Base-by-base conservation (phyloP, 495 filamentous ascomycete species). In the Alectoria sarmentosa region DNA sequence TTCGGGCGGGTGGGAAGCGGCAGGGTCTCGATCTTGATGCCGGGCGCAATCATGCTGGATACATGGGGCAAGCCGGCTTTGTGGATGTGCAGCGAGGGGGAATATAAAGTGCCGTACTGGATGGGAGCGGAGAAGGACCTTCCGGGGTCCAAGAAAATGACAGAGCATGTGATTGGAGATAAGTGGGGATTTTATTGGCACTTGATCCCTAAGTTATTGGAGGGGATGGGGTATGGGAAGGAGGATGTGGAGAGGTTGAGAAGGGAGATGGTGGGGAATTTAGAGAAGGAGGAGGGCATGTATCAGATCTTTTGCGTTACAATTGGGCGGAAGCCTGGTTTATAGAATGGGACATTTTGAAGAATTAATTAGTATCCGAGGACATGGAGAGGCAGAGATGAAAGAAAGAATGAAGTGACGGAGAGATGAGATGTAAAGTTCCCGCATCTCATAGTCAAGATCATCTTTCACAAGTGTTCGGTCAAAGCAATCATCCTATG, bases 81-180 rank as follows among this genome's bases (percentile, higher is more conserved):
- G 64, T 98, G 21, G 81, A 93, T 77, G 86, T 86, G 17, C 77
- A 96, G 70, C 82, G 90, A n/a, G 64, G 74, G 96, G 66, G 92
- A 96, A 74, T 98, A 90, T 80, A 95, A 96, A 42, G 85, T 88
- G 73, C 82, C 81, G 8, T 77, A 97, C 58, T 80, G 85, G 37
- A 78, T 82, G 41, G 86, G 87, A 1, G 80, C 84, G n/a, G 83
- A 86, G 73, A 77, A 75, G 0, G 77, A 80, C 8, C 78, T 96
- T 15, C 90, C 88, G 1, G 79, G 80, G 23, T 76, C 96, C 66
- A 85, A 84, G 75, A 86, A 89, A 67, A 83, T 96, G 64, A 52
- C 48, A 0, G 46, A 62, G 37, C 46, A 41, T 19, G 44, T 28
- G 14, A 49, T 49, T 30, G 34, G 46, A 9, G 46, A 38, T 26